Percentiles rank a stretch among this genome's conserved stretches.
Evolutionary conservation across 805 yeast genomes (phyloP).

Genomic region (Yamadazyma scolyti): DNA sequence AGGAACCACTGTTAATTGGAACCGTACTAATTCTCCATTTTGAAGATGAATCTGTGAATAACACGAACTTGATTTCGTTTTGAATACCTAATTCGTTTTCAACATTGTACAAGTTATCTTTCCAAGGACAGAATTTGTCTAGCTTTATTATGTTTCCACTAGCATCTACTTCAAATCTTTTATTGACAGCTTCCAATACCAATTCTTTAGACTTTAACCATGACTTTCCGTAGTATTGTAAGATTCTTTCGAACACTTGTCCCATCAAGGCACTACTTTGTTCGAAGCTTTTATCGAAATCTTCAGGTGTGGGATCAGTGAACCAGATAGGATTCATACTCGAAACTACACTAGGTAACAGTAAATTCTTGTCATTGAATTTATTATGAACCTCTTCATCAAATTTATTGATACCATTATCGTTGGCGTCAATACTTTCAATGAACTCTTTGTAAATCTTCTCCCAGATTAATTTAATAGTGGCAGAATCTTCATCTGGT

Average conservation of each 20-base stretch:
- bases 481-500: constrained; percentile 22
- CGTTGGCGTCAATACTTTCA: constrained; percentile 93
- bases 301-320: constrained; percentile 59
- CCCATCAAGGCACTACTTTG: constrained; percentile 85
- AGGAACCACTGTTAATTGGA: constrained; percentile 72
- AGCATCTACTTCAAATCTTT: constrained; percentile 56
- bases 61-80: constrained; percentile 59
- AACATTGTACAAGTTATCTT: constrained; percentile 77
- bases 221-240: constrained; percentile 70
- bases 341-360: constrained; percentile 74
- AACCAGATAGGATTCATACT: constrained; percentile 86
- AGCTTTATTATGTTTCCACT: constrained; percentile 75
- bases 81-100: constrained; percentile 62
- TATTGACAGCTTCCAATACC: constrained; percentile 66
- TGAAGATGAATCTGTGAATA: constrained; percentile 70
- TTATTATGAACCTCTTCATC: constrained; percentile 25
- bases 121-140: constrained; percentile 88
- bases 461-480: constrained; percentile 59
- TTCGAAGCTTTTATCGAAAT: constrained; percentile 61
- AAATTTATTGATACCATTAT: constrained; percentile 83
- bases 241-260: constrained; percentile 60
- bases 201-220: constrained; percentile 89
- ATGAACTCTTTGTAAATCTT: constrained; percentile 83
- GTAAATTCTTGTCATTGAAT: constrained; percentile 69
- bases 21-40: constrained; percentile 91